Conservation (phyloP, 768 basidiomycete genomes). For the Amanita thiersii region DNA sequence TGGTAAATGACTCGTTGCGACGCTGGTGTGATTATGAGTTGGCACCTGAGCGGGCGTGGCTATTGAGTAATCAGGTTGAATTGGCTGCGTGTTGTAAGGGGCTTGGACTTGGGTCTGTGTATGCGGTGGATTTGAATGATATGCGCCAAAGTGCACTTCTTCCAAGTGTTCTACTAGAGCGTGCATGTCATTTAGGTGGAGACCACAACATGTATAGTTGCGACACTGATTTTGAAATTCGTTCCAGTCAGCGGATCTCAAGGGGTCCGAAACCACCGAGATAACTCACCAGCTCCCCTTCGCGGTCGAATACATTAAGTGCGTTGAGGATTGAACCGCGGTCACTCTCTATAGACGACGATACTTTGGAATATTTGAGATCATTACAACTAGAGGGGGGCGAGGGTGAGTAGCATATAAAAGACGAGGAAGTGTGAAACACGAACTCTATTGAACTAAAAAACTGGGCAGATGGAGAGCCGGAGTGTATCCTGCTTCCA, state of each 20-base stretch:
- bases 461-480: slow-evolving; percentile 54
- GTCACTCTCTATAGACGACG: slow-evolving; percentile 54
- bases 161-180: slow-evolving; percentile 89
- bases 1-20: slow-evolving; percentile 11
- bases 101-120: slow-evolving; percentile 33
- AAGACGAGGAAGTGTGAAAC: background rate
- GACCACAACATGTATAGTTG: slow-evolving; percentile 87
- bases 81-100: slow-evolving; percentile 35
- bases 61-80: slow-evolving; percentile 20
- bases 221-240: slow-evolving; percentile 44
- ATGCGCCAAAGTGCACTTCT: slow-evolving; percentile 77
- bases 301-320: slow-evolving; percentile 54
- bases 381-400: slow-evolving; percentile 19
- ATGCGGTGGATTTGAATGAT: slow-evolving; percentile 31
- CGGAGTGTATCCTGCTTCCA: slow-evolving; percentile 54
- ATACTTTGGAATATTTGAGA: slow-evolving; percentile 25
- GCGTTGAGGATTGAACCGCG: slow-evolving; percentile 52
- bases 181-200: slow-evolving; percentile 45
- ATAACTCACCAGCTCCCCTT: slow-evolving; percentile 61
- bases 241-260: slow-evolving; percentile 1
- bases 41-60: slow-evolving; percentile 17
- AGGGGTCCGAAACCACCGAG: background rate
- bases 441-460: slow-evolving; percentile 62
- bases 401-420: slow-evolving; percentile 1
- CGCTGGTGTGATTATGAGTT: slow-evolving; percentile 13